Percentiles rank a stretch among this genome's conserved stretches.
These are phyloP conservation scores for Podaxis carcinomalis DNA, from an alignment of 768 basidiomycete genomes.

Conservation along the genomic window DNA sequence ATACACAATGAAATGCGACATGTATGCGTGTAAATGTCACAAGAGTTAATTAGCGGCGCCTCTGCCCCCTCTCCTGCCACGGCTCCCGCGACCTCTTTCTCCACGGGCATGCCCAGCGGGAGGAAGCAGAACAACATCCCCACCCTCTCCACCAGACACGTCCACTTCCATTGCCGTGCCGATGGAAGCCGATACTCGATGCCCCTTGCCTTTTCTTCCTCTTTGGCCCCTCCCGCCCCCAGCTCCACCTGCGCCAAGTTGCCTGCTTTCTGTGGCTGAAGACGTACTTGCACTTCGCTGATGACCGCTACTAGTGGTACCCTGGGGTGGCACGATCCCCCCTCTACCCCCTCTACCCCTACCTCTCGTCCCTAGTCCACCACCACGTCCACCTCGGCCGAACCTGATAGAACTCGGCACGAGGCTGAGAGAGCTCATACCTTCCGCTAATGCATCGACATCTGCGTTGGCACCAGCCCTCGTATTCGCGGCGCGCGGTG, in stretches of 20 bases:
- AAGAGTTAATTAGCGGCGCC: background rate
- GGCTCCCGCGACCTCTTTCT: conserved; percentile 13
- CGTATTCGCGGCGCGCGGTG: conserved; percentile 13
- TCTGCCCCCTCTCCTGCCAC: conserved; percentile 6
- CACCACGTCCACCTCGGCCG: conserved; percentile 53
- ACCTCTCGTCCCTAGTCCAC: conserved; percentile 11
- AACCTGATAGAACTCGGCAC: conserved; percentile 70
- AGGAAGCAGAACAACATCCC: conserved; percentile 8
- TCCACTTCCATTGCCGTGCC: background rate
- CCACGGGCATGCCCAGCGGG: conserved; percentile 4
- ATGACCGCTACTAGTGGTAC: conserved; percentile 14
- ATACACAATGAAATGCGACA: background rate
- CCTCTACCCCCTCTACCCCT: conserved; percentile 10
- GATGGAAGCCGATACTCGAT: background rate
- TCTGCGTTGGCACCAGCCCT: conserved; percentile 21
- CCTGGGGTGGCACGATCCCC: conserved; percentile 2
- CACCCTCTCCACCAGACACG: background rate
- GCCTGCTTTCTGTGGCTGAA: conserved; percentile 3
- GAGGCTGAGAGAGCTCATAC: conserved; percentile 45
- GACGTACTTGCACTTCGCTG: background rate
- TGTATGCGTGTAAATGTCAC: background rate
- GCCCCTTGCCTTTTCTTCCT: conserved; percentile 2
- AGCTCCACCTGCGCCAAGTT: background rate
- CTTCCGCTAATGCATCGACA: conserved; percentile 47
- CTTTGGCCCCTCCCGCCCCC: background rate